Conservation (phyloP, 371 early-diverging fungal species). For the Capillidium rhysosporum region DNA sequence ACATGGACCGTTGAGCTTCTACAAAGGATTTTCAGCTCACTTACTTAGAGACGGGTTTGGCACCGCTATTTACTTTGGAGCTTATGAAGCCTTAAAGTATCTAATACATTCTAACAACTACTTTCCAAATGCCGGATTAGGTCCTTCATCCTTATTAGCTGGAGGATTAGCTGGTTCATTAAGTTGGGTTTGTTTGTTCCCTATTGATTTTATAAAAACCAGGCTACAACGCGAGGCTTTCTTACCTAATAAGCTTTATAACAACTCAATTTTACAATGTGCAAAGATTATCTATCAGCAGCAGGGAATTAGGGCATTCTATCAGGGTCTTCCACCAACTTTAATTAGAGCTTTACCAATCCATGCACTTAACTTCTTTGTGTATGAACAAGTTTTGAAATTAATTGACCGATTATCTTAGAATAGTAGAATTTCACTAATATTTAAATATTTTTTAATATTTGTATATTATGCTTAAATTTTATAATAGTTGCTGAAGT, state of each 20-base stretch:
- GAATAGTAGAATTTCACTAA: too few relatives aligned
- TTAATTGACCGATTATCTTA: neutral
- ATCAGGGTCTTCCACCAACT: conserved; percentile 51
- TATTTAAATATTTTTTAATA: too few relatives aligned
- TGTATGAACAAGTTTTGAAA: conserved; percentile 27
- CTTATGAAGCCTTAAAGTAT: conserved; percentile 46
- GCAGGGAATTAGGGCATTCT: conserved; percentile 31
- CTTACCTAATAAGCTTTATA: conserved; percentile 16
- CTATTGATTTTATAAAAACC: conserved; percentile 54
- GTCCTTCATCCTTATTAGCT: conserved; percentile 25
- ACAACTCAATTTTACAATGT: conserved; percentile 11
- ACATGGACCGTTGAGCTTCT: conserved; percentile 10
- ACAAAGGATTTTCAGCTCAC: conserved; percentile 26
- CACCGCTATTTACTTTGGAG: conserved; percentile 53
- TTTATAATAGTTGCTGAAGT: too few relatives aligned
- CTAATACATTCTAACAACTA: conserved; percentile 16
- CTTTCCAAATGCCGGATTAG: neutral
- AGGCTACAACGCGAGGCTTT: conserved; percentile 50
- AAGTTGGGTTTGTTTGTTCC: conserved; percentile 61
- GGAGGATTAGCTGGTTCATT: conserved; percentile 56
- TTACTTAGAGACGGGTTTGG: conserved; percentile 46
- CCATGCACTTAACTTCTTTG: conserved; percentile 59
- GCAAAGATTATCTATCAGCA: conserved; percentile 8
- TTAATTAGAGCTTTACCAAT: conserved; percentile 61
- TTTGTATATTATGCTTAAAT: too few relatives aligned